These are phyloP conservation scores for Alternaria solani DNA, from an alignment of 2,329 filamentous ascomycete genomes.

Conservation along the genomic window DNA sequence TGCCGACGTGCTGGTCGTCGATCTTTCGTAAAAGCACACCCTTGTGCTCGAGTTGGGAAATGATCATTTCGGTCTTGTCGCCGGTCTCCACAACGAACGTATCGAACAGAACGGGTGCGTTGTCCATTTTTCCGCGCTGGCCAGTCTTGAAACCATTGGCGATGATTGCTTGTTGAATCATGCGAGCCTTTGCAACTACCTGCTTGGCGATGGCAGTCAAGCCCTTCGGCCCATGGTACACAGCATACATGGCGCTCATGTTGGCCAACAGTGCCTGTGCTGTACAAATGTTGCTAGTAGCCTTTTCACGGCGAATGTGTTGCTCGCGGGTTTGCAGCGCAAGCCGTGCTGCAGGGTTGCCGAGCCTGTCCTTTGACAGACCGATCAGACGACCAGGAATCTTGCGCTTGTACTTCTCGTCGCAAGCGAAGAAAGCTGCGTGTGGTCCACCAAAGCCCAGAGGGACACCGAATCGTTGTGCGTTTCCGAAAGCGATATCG, in stretches of 20 bases:
- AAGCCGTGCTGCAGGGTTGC: constrained; percentile 80
- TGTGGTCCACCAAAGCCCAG: constrained; percentile 95
- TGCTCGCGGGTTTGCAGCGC: constrained; percentile 94
- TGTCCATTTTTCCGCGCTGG: constrained; percentile 63
- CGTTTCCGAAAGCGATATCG: constrained; percentile 92
- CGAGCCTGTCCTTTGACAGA: constrained; percentile 87
- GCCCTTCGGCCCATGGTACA: constrained; percentile 89
- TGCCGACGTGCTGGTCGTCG: constrained; percentile 67
- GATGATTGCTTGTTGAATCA: constrained; percentile 71
- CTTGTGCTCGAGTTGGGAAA: constrained; percentile 61
- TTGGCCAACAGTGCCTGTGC: constrained; percentile 93
- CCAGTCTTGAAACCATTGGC: constrained; percentile 70
- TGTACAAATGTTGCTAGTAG: constrained; percentile 96
- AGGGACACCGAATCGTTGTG: constrained; percentile 90
- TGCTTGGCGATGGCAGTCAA: constrained; percentile 84
- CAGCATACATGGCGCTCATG: constrained; percentile 93
- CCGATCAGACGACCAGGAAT: constrained; percentile 91
- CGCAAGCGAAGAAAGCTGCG: constrained; percentile 92
- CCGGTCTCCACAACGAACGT: constrained; percentile 72
- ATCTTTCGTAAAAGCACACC: constrained; percentile 69
- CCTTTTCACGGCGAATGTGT: constrained; percentile 95
- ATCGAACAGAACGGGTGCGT: constrained; percentile 74
- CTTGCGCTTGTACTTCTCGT: constrained; percentile 91
- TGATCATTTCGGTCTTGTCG: constrained; percentile 60
- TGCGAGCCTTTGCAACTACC: constrained; percentile 73